Conservation (phyloP, 306 rosid genomes). For the Hippophae gyantsensis region DNA sequence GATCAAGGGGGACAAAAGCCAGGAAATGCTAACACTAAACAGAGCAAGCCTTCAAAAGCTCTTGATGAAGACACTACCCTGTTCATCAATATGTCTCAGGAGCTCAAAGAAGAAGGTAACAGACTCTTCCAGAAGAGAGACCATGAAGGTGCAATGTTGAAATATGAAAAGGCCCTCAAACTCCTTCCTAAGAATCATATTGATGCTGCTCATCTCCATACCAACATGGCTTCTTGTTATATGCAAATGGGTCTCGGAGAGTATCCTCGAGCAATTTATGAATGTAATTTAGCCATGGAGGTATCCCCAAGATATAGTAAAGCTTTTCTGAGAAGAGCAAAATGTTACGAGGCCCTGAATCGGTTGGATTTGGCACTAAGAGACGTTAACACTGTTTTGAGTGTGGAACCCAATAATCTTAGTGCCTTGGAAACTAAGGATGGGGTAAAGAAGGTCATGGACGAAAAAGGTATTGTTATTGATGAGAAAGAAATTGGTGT, state of each 20-base stretch:
- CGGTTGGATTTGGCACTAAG: conserved; percentile 73
- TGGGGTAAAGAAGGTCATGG: conserved; percentile 40
- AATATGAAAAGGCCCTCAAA: conserved; percentile 71
- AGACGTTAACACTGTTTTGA: conserved; percentile 56
- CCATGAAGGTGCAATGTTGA: conserved; percentile 67
- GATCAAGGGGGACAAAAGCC: conserved; percentile 29
- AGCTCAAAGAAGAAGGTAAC: conserved; percentile 71
- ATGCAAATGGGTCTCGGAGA: conserved; percentile 80
- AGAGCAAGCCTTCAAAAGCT: conserved; percentile 35
- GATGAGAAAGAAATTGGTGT: conserved; percentile 61
- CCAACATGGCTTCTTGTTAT: conserved; percentile 64
- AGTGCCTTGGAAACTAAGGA: conserved; percentile 62
- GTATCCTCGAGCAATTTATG: conserved; percentile 73
- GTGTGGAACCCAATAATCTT: conserved; percentile 53
- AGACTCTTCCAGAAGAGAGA: conserved; percentile 60
- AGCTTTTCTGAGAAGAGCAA: conserved; percentile 56
- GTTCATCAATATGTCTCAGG: conserved; percentile 84
- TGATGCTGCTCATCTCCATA: conserved; percentile 68
- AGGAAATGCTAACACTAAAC: conserved; percentile 32
- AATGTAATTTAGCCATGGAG: conserved; percentile 65
- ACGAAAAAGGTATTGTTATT: conserved; percentile 44
- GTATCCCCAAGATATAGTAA: conserved; percentile 57
- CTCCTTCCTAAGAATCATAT: conserved; percentile 63
- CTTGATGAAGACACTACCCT: conserved; percentile 74
- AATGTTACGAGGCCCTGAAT: conserved; percentile 63